Percentiles rank a stretch among this genome's conserved stretches.
These are phyloP conservation scores for Penicillium lividum DNA, from an alignment of 495 filamentous ascomycete species.

Conservation along the genomic window DNA sequence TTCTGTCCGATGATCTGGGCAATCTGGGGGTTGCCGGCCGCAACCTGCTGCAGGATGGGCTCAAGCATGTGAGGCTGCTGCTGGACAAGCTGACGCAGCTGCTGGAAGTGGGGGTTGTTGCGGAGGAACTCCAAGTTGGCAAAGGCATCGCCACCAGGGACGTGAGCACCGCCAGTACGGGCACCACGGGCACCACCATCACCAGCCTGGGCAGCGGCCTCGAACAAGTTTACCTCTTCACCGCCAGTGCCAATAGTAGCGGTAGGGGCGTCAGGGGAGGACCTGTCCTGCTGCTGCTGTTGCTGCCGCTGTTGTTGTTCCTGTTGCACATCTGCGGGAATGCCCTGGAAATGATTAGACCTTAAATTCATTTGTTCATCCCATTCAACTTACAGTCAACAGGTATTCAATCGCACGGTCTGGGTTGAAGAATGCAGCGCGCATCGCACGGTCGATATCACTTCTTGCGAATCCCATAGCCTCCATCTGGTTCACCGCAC, in stretches of 20 bases:
- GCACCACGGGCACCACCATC: conserved; percentile 51
- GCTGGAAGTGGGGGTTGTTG: conserved; percentile 95
- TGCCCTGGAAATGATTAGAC: conserved; percentile 62
- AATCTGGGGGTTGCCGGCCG: conserved; percentile 92
- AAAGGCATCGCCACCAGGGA: conserved; percentile 57
- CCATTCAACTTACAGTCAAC: conserved; percentile 63
- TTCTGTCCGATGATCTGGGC: conserved; percentile 86
- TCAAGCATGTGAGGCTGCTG: conserved; percentile 98
- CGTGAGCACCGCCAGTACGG: conserved; percentile 51
- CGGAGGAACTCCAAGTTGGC: conserved; percentile 93
- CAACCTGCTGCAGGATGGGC: conserved; percentile 93
- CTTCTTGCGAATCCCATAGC: conserved; percentile 88
- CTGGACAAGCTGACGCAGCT: conserved; percentile 93
- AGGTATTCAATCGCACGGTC: conserved; percentile 97
- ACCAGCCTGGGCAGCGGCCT: conserved; percentile 81
- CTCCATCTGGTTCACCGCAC: conserved; percentile 94
- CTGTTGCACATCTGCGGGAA: conserved; percentile 78
- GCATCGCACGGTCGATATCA: conserved; percentile 90
- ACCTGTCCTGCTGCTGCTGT: conserved; percentile 9
- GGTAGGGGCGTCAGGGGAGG: conserved; percentile 32
- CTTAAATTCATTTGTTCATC: background rate
- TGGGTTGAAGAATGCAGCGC: conserved; percentile 94
- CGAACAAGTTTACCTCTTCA: conserved; percentile 87
- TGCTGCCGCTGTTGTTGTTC: conserved; percentile 56
- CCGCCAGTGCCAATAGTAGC: conserved; percentile 43